Percentiles rank a stretch among this genome's conserved stretches.
These are phyloP conservation scores for Cryptosporidium xiaoi DNA, from an alignment of 169 alveolate genomes.

Conservation along the genomic window DNA sequence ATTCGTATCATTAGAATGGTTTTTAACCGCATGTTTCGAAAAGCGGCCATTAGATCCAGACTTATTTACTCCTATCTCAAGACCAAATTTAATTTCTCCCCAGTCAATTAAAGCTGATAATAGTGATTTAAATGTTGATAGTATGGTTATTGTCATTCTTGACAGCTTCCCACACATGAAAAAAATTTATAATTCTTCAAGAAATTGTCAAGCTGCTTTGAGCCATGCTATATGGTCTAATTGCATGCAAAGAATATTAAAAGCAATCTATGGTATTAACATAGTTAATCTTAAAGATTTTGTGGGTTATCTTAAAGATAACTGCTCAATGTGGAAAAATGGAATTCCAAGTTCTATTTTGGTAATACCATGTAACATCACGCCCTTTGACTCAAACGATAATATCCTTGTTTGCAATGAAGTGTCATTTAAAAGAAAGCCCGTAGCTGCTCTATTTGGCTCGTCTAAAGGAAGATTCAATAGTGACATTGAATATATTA, in stretches of 20 bases:
- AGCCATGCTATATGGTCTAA: conserved; percentile 68
- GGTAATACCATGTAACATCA: conserved; percentile 46
- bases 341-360: conserved; percentile 3
- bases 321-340: conserved; percentile 2
- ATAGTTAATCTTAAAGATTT: conserved; percentile 13
- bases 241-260: conserved; percentile 63
- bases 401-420: neutral
- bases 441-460: conserved; percentile 39
- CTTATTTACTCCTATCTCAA: conserved; percentile 53
- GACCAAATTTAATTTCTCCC: conserved; percentile 6
- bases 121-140: neutral
- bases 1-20: conserved; percentile 64
- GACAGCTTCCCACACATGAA: conserved; percentile 70
- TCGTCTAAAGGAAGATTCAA: conserved; percentile 12
- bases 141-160: conserved; percentile 17
- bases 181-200: conserved; percentile 56
- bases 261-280: conserved; percentile 18
- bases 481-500: conserved; percentile 26
- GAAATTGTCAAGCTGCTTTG: conserved; percentile 52
- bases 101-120: neutral
- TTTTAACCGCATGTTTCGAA: conserved; percentile 63
- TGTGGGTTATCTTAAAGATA: neutral
- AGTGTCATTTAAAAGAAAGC: neutral
- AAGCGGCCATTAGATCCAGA: conserved; percentile 62
- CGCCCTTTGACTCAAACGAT: conserved; percentile 1